These are phyloP conservation scores for Aureobasidium sp. DNA, from an alignment of 2,329 filamentous ascomycete genomes.

Conservation along the genomic window DNA sequence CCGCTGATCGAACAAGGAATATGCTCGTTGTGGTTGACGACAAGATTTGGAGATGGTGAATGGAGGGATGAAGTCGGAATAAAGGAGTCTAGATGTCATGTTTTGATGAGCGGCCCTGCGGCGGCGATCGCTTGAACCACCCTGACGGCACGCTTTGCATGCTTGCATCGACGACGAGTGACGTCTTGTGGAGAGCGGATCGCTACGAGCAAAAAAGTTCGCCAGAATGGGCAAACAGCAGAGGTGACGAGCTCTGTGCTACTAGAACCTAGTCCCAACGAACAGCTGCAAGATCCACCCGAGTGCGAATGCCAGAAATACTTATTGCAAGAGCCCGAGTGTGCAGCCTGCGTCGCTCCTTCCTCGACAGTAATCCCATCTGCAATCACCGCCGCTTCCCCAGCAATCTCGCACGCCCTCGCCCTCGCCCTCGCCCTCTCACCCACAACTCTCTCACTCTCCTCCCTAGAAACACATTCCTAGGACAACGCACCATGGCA, in stretches of 20 bases:
- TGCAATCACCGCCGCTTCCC: slow-evolving; percentile 7
- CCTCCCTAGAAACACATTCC: neutral
- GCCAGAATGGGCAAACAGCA: neutral
- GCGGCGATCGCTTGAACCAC: slow-evolving; percentile 10
- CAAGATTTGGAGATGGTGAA: no score
- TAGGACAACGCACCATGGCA: slow-evolving; percentile 35
- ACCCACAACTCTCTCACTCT: neutral
- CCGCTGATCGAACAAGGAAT: neutral
- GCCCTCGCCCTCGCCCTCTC: neutral
- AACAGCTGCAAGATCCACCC: slow-evolving; percentile 1
- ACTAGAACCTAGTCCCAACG: slow-evolving; percentile 8
- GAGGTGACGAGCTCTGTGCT: slow-evolving; percentile 9
- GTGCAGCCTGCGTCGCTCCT: slow-evolving; percentile 4
- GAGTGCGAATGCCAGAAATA: slow-evolving; percentile 7
- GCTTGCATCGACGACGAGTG: slow-evolving; percentile 6
- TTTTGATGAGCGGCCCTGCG: neutral
- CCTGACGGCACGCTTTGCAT: slow-evolving; percentile 3
- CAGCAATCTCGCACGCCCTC: slow-evolving; percentile 1
- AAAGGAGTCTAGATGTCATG: slow-evolving; percentile 7
- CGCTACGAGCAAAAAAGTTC: neutral
- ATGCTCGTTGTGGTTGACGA: no score
- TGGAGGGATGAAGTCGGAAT: neutral
- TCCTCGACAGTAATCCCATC: neutral
- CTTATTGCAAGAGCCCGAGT: slow-evolving; percentile 8
- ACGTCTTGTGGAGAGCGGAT: slow-evolving; percentile 13